Evolutionary conservation across 176 grass and related monocot genomes (phyloP), one percentile per base, ranked within the genome.

Genomic region (Aechmea fasciata): DNA sequence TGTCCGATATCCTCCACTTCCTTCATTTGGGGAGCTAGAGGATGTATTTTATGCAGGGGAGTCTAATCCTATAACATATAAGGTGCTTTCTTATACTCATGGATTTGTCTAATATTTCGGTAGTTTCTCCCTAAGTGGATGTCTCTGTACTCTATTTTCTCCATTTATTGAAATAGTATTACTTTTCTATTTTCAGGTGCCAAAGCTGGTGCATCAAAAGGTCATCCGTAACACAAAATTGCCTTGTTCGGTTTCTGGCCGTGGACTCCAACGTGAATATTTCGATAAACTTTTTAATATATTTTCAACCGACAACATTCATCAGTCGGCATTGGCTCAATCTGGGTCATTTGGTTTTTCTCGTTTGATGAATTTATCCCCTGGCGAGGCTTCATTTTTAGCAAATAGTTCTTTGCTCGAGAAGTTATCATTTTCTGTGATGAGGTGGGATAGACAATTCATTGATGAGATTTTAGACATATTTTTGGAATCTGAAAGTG

Each of bases 1-100:
- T 49, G 84, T 94, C 11, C 87, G 80, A 78, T 88, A 99, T 65
- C 79, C 90, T 65, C 95, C 94, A 82, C 82, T 94, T 78, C 73
- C 95, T 70, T 87, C 95, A 65, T 93, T 93, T 57, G 95, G 90
- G 69, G 95, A 90, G 75, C 61, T 88, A 12, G 84, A 90, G 84
- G 90, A 99, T 88, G 83, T 99, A 65, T 73, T 88, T 72, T 94
- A 94, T 71, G 82, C 89, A 54, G 95, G 95, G 69, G 84, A 92
- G 29, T 75, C 83, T 73, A 99, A 90, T 85, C 95, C 95, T 24
- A 80, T 99, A 85, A 79, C 70, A 47, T 90, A 93, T 75, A 80
- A 90, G 90, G 95, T 99, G 77, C 11, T 57, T 61, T 28, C 17
- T 18, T 2, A 48, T 49, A 72, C 47, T 3, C 3, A 0, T 13